phyloP scores from a whole-genome alignment of 2,329 filamentous ascomycete species.

The Dothistroma septosporum region DNA sequence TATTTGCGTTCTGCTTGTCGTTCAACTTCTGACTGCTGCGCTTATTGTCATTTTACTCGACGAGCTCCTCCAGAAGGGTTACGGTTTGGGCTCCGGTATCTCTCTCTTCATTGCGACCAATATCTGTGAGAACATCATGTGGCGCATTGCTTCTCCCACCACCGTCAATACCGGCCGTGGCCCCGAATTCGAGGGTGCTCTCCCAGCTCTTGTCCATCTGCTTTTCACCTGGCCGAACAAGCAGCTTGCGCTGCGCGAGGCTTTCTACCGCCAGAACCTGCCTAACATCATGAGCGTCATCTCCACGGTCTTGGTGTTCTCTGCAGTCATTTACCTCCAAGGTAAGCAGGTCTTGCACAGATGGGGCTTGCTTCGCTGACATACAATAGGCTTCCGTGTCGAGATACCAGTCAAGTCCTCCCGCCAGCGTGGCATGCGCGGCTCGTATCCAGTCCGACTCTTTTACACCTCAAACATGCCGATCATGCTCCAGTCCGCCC shows the following conservation, averaged over 20 bases:
- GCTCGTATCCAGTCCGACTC: slow-evolving; percentile 94
- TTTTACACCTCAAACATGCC: slow-evolving; percentile 99
- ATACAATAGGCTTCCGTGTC: slow-evolving; percentile 86
- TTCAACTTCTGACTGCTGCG: slow-evolving; percentile 95
- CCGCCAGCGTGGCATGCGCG: slow-evolving; percentile 96
- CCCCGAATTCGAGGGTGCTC: slow-evolving; percentile 97
- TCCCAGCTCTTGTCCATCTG: slow-evolving; percentile 96
- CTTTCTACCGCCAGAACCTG: slow-evolving; percentile 98
- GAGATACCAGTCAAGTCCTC: slow-evolving; percentile 99
- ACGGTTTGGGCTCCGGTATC: slow-evolving; percentile 96
- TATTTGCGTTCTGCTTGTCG: slow-evolving; percentile 96
- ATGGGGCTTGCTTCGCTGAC: background rate
- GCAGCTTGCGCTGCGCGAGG: slow-evolving; percentile 95
- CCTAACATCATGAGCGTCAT: slow-evolving; percentile 98
- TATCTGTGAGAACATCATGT: slow-evolving; percentile 99
- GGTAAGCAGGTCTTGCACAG: slow-evolving; percentile 19
- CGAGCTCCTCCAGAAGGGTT: slow-evolving; percentile 98
- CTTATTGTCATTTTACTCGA: slow-evolving; percentile 99
- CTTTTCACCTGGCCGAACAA: slow-evolving; percentile 99
- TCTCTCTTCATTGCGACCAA: slow-evolving; percentile 99
- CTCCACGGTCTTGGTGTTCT: slow-evolving; percentile 88
- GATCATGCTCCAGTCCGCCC: slow-evolving; percentile 98
- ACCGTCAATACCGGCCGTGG: slow-evolving; percentile 99
- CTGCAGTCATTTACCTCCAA: slow-evolving; percentile 86
- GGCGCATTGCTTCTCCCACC: slow-evolving; percentile 98